A percentile compares a stretch with the other conserved stretches of the same genome.
Conservation (phyloP, 2,329 filamentous ascomycete genomes). For the Nannizziopsis arthrosporioides region DNA sequence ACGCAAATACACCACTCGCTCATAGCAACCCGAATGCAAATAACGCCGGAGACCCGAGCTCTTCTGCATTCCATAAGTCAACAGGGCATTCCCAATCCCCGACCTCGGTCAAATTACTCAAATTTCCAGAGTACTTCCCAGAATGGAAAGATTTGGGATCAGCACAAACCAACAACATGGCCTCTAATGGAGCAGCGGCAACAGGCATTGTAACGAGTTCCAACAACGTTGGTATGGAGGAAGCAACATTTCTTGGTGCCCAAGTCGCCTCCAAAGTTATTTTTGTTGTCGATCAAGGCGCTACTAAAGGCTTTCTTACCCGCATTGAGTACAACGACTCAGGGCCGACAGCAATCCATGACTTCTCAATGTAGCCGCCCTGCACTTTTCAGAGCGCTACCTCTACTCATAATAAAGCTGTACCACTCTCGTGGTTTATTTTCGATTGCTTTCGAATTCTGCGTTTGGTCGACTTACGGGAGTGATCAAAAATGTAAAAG, state of each 20-base stretch:
- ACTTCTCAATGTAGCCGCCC: slow-evolving; percentile 33
- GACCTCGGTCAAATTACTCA: slow-evolving; percentile 67
- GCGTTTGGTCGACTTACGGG: neutral
- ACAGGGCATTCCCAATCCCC: slow-evolving; percentile 63
- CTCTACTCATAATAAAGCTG: too few relatives aligned
- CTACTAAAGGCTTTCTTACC: slow-evolving; percentile 57
- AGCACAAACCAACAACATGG: slow-evolving; percentile 1
- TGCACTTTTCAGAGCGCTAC: neutral
- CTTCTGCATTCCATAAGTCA: slow-evolving; percentile 41
- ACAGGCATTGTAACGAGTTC: slow-evolving; percentile 18
- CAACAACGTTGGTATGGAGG: slow-evolving; percentile 52
- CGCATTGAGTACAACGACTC: slow-evolving; percentile 57
- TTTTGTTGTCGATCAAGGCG: slow-evolving; percentile 56
- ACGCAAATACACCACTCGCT: slow-evolving; percentile 31
- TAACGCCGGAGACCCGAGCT: slow-evolving; percentile 18
- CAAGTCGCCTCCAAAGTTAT: slow-evolving; percentile 72
- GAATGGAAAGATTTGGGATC: slow-evolving; percentile 69
- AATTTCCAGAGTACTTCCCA: slow-evolving; percentile 70
- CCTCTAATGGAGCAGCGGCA: slow-evolving; percentile 33
- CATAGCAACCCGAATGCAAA: slow-evolving; percentile 27
- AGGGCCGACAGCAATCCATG: slow-evolving; percentile 53
- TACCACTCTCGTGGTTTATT: neutral
- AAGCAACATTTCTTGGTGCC: slow-evolving; percentile 74
- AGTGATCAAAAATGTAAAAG: too few relatives aligned
- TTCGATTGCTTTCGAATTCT: neutral